Base-by-base conservation (phyloP, 345 rosid genomes). In the Arabidopsis suecica region DNA sequence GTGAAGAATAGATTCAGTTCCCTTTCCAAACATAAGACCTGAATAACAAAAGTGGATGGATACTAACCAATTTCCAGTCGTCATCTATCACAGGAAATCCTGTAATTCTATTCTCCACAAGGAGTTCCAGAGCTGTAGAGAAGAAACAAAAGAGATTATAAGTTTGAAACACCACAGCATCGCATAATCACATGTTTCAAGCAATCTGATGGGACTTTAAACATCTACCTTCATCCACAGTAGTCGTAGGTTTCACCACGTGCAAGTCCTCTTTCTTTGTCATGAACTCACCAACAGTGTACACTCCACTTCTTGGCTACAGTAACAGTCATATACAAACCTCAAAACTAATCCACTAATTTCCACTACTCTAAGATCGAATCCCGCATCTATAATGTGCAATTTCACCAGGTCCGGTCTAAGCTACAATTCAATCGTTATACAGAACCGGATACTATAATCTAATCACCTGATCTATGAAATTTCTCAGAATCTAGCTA, bases 71-170 rank as follows among this genome's bases (percentile, higher is more conserved):
- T 72, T 83, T 89, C 93, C 93, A 88, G 69, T 86, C 89, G 48
- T 91, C 89, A 41, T 91, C 95, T 54, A 91, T 79, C 71, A 94
- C 98, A 68, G 98, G 97, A 85, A 91, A 88, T 60, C 97, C 94
- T 22, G 95, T 89, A 76, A 91, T 83, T 84, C 93, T 87, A 68
- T 82, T 80, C 80, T 87, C 93, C 28, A 88, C 97, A 30, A 89
- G 88, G 16, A 81, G 63, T 65, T 89, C 94, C 68, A 93, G 71
- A 55, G 97, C 96, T 91, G 86, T 71, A 41, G 63, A 22, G 18
- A 76, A 51, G n/a, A 32, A 3, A 13, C 13, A 58, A 12, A 14
- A 36, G 8, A 40, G 9, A 59, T 18, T 13, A 56, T 14, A 36
- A 59, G 38, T 3, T 16, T 38, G 1, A 7, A 22, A 7, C 14